These are phyloP conservation scores for Nicotiana tomentosiformis DNA, from an alignment of 257 asterid genomes.

Conservation along the genomic window DNA sequence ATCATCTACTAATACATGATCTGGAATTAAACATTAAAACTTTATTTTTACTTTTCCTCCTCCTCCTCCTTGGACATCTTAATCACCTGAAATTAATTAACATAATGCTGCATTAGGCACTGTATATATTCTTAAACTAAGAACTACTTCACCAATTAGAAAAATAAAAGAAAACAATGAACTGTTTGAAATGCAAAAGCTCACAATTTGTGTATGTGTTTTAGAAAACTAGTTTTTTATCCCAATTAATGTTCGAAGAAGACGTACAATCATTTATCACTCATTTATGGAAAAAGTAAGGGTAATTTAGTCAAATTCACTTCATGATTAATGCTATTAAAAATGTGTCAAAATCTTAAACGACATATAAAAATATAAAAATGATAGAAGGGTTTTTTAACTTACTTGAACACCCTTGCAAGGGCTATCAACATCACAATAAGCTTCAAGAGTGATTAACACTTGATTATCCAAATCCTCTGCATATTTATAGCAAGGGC, in stretches of 20 bases:
- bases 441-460: not conserved
- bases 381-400: not conserved
- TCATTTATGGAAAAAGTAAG: too few species aligned
- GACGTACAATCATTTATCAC: too few species aligned
- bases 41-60: not conserved
- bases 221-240: too few species aligned
- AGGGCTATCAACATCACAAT: not conserved
- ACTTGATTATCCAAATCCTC: not conserved
- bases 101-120: not conserved
- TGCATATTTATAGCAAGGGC: not conserved
- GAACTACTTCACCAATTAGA: too few species aligned
- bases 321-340: too few species aligned
- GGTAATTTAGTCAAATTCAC: too few species aligned
- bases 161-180: too few species aligned
- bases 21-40: not conserved
- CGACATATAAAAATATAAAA: too few species aligned
- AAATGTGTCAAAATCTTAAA: not conserved
- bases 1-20: not conserved
- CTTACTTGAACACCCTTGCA: not conserved
- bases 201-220: too few species aligned
- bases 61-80: not conserved
- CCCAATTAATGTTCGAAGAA: too few species aligned
- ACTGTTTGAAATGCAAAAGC: too few species aligned
- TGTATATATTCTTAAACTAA: too few species aligned
- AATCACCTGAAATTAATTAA: not conserved